Percentiles rank a stretch among this genome's conserved stretches.
These are phyloP conservation scores for Chrysosporium queenslandicum DNA, from an alignment of 2,329 filamentous ascomycete genomes.

Conservation along the genomic window DNA sequence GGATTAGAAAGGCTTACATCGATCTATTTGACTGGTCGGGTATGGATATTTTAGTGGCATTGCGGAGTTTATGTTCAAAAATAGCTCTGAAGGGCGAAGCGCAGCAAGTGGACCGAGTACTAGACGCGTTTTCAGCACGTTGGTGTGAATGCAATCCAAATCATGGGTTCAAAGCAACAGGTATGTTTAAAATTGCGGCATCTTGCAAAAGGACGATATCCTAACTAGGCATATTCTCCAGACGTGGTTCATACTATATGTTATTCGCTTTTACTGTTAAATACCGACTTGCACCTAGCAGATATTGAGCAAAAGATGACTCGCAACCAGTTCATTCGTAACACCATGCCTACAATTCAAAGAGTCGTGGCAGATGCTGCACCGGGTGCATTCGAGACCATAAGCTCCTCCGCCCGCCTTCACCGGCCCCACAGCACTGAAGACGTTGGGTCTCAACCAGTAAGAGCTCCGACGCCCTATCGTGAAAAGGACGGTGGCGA, in stretches of 20 bases:
- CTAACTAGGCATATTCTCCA: conserved; percentile 24
- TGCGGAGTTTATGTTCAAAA: conserved; percentile 71
- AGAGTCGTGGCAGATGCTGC: conserved; percentile 64
- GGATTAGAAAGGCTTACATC: conserved; percentile 71
- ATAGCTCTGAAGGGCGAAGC: conserved; percentile 82
- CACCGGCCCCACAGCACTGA: background rate
- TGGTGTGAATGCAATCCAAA: conserved; percentile 92
- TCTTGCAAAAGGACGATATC: background rate
- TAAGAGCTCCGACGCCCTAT: conserved; percentile 10
- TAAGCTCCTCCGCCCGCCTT: conserved; percentile 22
- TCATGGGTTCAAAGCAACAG: conserved; percentile 82
- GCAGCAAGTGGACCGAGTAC: conserved; percentile 89
- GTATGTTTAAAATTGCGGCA: conserved; percentile 44
- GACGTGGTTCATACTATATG: conserved; percentile 96
- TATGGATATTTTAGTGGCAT: conserved; percentile 65
- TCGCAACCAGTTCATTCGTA: conserved; percentile 84
- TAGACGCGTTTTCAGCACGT: conserved; percentile 76
- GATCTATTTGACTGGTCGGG: conserved; percentile 78
- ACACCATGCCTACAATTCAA: conserved; percentile 82
- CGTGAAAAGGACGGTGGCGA: conserved; percentile 3
- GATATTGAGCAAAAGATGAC: conserved; percentile 98
- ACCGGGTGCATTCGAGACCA: conserved; percentile 53
- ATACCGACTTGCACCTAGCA: conserved; percentile 89
- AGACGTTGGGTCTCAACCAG: background rate
- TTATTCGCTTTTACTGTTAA: conserved; percentile 89